Evolutionary conservation across 257 asterid genomes (phyloP).

Genomic region (Przewalskia tangutica): DNA sequence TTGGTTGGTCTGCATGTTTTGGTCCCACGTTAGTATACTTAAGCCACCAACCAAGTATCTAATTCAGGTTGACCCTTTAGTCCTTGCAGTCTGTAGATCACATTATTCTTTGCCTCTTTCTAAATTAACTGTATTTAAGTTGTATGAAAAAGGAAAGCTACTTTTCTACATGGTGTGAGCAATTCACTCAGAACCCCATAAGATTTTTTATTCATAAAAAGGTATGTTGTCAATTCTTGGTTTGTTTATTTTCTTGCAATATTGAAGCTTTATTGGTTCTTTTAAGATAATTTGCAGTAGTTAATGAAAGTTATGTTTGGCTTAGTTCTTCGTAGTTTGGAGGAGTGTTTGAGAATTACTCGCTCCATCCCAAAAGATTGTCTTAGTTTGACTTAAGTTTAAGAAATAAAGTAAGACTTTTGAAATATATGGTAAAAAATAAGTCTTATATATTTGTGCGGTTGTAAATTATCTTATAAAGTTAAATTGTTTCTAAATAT

Average conservation of each 20-base stretch:
- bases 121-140: not conserved
- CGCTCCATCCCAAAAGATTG: not conserved
- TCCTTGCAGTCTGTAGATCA: not conserved
- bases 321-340: not conserved
- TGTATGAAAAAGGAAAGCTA: not conserved
- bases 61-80: slow-evolving; percentile 16
- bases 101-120: slow-evolving; percentile 11
- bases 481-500: too few species aligned
- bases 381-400: too few species aligned
- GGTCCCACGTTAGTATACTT: not conserved
- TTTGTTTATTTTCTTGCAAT: not conserved
- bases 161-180: not conserved
- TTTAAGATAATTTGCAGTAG: not conserved
- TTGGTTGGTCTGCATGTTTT: not conserved
- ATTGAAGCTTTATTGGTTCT: not conserved
- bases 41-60: slow-evolving; percentile 6
- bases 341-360: not conserved
- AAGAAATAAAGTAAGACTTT: too few species aligned
- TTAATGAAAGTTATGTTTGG: not conserved
- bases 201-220: not conserved
- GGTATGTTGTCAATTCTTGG: not conserved
- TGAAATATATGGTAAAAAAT: too few species aligned
- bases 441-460: too few species aligned
- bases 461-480: too few species aligned
- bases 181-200: not conserved